Conservation (phyloP, 108 stramenopile species). For the Cylindrotheca fusiformis region DNA sequence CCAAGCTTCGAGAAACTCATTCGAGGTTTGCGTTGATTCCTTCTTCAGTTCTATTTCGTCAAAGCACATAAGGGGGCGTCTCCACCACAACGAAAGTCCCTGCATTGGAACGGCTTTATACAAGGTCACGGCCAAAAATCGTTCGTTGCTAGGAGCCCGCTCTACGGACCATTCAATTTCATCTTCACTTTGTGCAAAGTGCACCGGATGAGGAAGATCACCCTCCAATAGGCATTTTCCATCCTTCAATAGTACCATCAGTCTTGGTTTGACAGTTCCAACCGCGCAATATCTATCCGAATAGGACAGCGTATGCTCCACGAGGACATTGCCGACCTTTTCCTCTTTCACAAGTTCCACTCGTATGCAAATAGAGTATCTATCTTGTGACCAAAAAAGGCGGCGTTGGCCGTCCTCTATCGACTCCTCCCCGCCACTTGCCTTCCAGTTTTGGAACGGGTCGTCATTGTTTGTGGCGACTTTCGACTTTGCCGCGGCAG, state of each 20-base stretch:
- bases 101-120: slow-evolving; percentile 55
- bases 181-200: slow-evolving; percentile 43
- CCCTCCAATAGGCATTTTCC: slow-evolving; percentile 21
- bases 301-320: slow-evolving; percentile 21
- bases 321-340: slow-evolving; percentile 7
- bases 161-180: slow-evolving; percentile 44
- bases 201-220: slow-evolving; percentile 42
- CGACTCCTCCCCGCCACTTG: slow-evolving; percentile 20
- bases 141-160: background rate
- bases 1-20: slow-evolving; percentile 38
- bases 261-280: slow-evolving; percentile 3
- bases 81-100: slow-evolving; percentile 54
- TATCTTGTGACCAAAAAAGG: slow-evolving; percentile 48
- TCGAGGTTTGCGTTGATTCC: background rate
- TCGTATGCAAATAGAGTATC: slow-evolving; percentile 35
- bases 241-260: background rate
- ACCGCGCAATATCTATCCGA: slow-evolving; percentile 33
- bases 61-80: slow-evolving; percentile 35
- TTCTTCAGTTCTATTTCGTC: slow-evolving; percentile 18
- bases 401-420: background rate
- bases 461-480: background rate
- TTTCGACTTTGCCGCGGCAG: background rate
- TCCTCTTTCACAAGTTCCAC: slow-evolving; percentile 18
- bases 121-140: slow-evolving; percentile 32
- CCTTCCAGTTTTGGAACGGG: slow-evolving; percentile 10